phyloP scores from a whole-genome alignment of 192 early-diverging fungal species.

The Rhizophlyctis rosea region DNA sequence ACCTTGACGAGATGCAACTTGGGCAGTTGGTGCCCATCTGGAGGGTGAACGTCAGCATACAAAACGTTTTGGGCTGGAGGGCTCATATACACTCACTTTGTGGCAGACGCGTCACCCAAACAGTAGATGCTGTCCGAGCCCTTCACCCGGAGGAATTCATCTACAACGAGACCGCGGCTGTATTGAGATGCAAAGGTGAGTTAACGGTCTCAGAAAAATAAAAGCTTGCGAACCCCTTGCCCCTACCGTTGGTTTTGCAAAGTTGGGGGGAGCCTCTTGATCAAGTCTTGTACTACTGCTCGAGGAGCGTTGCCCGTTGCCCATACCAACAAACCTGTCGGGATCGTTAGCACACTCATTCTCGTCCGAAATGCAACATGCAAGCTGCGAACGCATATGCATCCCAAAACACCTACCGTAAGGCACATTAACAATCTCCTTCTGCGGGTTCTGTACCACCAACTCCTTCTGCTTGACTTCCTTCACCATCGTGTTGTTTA shows the following conservation, averaged over 20 bases:
- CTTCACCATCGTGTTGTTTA: conserved; percentile 78
- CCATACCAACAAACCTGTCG: conserved; percentile 68
- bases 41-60: too few species aligned
- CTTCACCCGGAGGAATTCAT: conserved; percentile 67
- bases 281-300: conserved; percentile 64
- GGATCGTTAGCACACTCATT: too few species aligned
- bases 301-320: conserved; percentile 79
- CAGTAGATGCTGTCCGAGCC: conserved; percentile 63
- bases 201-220: background rate
- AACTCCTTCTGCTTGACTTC: conserved; percentile 72
- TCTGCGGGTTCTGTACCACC: conserved; percentile 62
- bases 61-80: background rate
- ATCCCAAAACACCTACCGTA: conserved; percentile 46
- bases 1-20: conserved; percentile 87
- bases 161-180: conserved; percentile 68
- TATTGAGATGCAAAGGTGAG: background rate
- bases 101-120: conserved; percentile 71
- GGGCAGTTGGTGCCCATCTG: conserved; percentile 70
- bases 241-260: conserved; percentile 55
- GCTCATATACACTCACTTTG: conserved; percentile 49
- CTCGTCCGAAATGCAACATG: too few species aligned
- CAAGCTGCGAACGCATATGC: background rate
- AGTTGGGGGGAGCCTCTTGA: conserved; percentile 52
- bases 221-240: too few species aligned
- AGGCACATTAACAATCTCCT: conserved; percentile 59